Percentiles rank a stretch among this genome's conserved stretches.
phyloP scores from a whole-genome alignment of 805 yeast species.

The Torulaspora microellipsoides region DNA sequence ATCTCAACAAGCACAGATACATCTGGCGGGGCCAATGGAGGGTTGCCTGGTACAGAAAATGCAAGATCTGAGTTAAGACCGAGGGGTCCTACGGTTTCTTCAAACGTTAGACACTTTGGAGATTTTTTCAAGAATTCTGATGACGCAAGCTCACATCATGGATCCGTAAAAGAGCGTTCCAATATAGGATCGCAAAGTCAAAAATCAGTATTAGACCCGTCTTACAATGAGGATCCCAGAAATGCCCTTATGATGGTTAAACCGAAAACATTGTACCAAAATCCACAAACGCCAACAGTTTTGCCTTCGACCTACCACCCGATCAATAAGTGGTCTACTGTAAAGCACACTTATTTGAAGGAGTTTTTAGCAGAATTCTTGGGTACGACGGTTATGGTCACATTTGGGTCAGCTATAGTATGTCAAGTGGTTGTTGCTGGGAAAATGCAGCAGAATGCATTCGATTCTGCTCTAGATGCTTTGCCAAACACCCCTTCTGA shows the following conservation, averaged over 20 bases:
- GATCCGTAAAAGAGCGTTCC: conserved; percentile 1
- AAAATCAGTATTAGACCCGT: conserved; percentile 5
- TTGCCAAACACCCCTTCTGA: conserved; percentile 4
- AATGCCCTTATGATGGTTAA: conserved; percentile 33
- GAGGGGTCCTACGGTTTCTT: conserved; percentile 19
- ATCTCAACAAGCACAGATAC: conserved; percentile 17
- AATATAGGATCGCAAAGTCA: conserved; percentile 6
- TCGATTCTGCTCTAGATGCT: conserved; percentile 9
- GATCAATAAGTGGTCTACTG: conserved; percentile 34
- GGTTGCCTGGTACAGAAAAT: conserved; percentile 9
- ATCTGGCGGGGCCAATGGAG: conserved; percentile 7
- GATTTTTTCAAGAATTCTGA: conserved; percentile 12
- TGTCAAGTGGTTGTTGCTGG: conserved; percentile 42
- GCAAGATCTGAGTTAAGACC: conserved; percentile 12
- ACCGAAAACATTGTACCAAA: conserved; percentile 36
- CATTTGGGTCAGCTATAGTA: conserved; percentile 46
- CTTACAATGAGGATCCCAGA: conserved; percentile 6
- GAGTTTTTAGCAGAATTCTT: conserved; percentile 50
- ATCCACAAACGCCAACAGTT: conserved; percentile 37
- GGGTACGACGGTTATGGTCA: conserved; percentile 44
- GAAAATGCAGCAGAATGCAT: conserved; percentile 18
- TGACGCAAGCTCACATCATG: conserved; percentile 7
- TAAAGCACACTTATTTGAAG: conserved; percentile 36
- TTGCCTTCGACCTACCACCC: conserved; percentile 37
- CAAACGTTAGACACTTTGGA: conserved; percentile 21